Conservation (phyloP, 1,139 yeast species). For the Suhomyces wounanorum region DNA sequence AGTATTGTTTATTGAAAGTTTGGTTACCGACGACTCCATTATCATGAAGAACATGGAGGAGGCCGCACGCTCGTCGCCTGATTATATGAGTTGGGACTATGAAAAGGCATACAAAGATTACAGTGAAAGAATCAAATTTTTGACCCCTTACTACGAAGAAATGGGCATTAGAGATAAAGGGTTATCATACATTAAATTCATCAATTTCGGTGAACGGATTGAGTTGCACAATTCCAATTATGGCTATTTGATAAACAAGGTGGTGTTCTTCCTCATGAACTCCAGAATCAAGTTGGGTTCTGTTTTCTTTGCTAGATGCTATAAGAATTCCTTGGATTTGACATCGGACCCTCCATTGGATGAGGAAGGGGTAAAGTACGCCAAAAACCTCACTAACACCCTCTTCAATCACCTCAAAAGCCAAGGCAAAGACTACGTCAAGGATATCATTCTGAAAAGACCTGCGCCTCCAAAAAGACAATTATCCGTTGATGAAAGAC, state of each 20-base stretch:
- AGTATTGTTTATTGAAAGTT: conserved; percentile 83
- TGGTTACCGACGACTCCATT: conserved; percentile 72
- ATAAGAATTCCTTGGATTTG: conserved; percentile 58
- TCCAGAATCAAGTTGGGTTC: conserved; percentile 82
- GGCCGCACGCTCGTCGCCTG: conserved; percentile 88
- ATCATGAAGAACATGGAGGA: conserved; percentile 72
- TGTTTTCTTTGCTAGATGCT: conserved; percentile 84
- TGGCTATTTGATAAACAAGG: conserved; percentile 87
- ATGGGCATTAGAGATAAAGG: conserved; percentile 53
- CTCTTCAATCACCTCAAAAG: conserved; percentile 37
- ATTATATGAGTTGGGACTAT: conserved; percentile 74
- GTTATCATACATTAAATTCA: conserved; percentile 75
- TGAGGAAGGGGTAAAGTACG: conserved; percentile 56
- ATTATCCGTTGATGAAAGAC: conserved; percentile 31
- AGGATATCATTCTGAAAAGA: conserved; percentile 16
- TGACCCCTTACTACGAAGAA: conserved; percentile 54
- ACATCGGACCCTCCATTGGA: conserved; percentile 68
- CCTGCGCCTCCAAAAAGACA: conserved; percentile 18
- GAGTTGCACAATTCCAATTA: conserved; percentile 78
- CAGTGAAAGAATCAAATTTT: conserved; percentile 50
- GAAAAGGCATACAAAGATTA: conserved; percentile 64
- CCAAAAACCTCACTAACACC: conserved; percentile 44
- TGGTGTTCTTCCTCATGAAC: conserved; percentile 87
- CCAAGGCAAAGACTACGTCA: conserved; percentile 35
- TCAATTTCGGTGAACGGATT: conserved; percentile 88